phyloP scores from a whole-genome alignment of 2,329 filamentous ascomycete genomes.

The Xylariales sp. region DNA sequence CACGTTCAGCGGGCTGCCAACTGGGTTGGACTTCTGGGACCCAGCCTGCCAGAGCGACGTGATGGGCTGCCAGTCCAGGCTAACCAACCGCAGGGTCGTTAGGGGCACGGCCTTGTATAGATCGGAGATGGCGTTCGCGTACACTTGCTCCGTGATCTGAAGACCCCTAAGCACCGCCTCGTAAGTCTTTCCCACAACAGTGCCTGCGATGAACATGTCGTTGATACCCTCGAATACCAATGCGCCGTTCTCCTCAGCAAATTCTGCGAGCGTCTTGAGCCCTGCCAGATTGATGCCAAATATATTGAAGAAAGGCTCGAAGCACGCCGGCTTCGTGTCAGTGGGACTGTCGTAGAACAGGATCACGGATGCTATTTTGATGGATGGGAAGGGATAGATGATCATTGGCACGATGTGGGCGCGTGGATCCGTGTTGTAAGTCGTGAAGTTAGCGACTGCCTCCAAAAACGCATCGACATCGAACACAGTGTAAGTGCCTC shows the following conservation, averaged over 20 bases:
- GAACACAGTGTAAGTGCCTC: constrained; percentile 25
- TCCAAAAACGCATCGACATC: constrained; percentile 19
- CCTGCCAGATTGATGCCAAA: constrained; percentile 25
- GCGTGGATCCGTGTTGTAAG: constrained; percentile 13
- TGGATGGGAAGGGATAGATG: constrained; percentile 16
- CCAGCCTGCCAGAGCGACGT: constrained; percentile 20
- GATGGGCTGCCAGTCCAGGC: constrained; percentile 26
- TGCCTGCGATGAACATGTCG: constrained; percentile 30
- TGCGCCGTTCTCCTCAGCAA: constrained; percentile 23
- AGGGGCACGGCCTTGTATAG: constrained; percentile 11
- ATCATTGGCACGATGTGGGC: constrained; percentile 15
- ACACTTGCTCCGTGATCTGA: constrained; percentile 4
- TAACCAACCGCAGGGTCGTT: constrained; percentile 8
- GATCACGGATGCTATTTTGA: constrained; percentile 23
- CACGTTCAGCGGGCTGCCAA: constrained; percentile 29
- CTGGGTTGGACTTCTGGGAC: constrained; percentile 19
- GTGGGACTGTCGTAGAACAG: constrained; percentile 30
- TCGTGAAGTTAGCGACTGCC: constrained; percentile 12
- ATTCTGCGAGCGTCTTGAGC: constrained; percentile 29
- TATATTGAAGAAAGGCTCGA: constrained; percentile 29
- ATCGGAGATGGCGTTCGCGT: neutral
- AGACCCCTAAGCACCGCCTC: constrained; percentile 13
- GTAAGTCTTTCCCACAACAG: constrained; percentile 17
- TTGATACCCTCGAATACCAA: constrained; percentile 26
- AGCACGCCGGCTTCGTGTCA: constrained; percentile 21